Base-by-base conservation (phyloP, 2,329 filamentous ascomycete species). In the Pezicula carpinea region DNA sequence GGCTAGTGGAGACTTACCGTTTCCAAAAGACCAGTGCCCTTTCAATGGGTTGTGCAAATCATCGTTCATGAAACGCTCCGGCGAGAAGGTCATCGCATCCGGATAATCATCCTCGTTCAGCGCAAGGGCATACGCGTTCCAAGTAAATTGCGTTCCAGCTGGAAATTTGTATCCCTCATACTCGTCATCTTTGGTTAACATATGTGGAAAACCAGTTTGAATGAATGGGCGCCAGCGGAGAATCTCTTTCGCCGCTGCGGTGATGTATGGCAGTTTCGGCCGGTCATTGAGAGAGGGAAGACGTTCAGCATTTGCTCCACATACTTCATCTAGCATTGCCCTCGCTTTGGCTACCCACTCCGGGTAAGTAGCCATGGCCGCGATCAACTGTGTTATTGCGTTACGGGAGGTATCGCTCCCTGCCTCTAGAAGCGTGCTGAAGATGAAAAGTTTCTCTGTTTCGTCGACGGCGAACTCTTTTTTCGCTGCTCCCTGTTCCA, bases 61-160 rank as follows among this genome's bases (percentile, higher is more conserved):
- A 14, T 64, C 48, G 45, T 74, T 70, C 32, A 76, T 59, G 66
- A 72, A 75, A 26, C 72, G 65, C 53, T 74, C 71, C 4, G 73
- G 71, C 38, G 66, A 65, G 57, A 68, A 76, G 15, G 58, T 63
- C 21, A 73, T 65, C 19, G 73, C 69, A 47, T 74, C 66, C 6
- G 69, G 66, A 54, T 76, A 76, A 48, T 73, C 72, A 23, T 59
- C 62, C 6, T 69, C 65, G 55, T 75, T 71, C 13, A 66, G 61
- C 11, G 66, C 57, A 46, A 74, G 69, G 5, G 68, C 64, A 48
- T 61, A 63, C 44, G 62, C 64, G 57, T 61, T 72, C 48, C 69
- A 63, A 6, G 67, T 56, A 34, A 74, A 69, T 6, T 66, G 61
- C 1, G 70, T 69, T 17, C 71, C 72, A 32, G 67, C 67, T 3